A percentile compares a stretch with the other conserved stretches of the same genome.
Conservation (phyloP, 768 basidiomycete genomes). For the Pulveroboletus sp. region DNA sequence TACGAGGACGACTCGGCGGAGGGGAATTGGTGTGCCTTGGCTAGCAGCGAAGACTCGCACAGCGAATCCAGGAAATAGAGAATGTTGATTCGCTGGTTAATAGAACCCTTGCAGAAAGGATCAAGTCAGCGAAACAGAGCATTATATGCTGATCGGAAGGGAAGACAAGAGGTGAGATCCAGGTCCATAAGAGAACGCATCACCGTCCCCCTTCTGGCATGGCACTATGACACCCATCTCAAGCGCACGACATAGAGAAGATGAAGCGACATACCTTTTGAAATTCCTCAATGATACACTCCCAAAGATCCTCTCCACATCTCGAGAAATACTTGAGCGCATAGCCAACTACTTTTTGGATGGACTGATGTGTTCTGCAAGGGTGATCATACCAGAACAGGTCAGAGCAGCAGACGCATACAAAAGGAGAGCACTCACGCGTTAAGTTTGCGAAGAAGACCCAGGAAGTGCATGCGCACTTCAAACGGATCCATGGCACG, state of each 20-base stretch:
- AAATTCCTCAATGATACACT: conserved; percentile 86
- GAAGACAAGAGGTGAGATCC: too few species aligned
- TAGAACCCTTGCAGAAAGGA: conserved; percentile 52
- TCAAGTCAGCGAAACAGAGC: neutral
- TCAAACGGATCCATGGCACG: conserved; percentile 51
- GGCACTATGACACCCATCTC: too few species aligned
- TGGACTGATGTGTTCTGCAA: conserved; percentile 77
- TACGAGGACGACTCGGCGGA: conserved; percentile 21
- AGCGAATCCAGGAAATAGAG: conserved; percentile 87
- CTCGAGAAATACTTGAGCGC: conserved; percentile 79
- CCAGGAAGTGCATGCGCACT: conserved; percentile 70
- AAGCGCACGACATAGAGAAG: too few species aligned
- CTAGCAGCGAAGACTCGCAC: conserved; percentile 71
- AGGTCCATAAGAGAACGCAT: too few species aligned
- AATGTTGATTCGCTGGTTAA: conserved; percentile 91
- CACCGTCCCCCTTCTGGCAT: too few species aligned
- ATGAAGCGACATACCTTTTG: conserved; percentile 54
- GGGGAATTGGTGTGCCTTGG: conserved; percentile 49
- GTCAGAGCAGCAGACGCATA: neutral
- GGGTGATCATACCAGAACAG: too few species aligned
- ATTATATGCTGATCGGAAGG: neutral
- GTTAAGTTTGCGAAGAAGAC: conserved; percentile 55
- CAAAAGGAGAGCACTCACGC: conserved; percentile 39
- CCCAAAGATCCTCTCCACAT: conserved; percentile 92
- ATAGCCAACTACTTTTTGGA: conserved; percentile 81